Base-by-base conservation (phyloP, 768 basidiomycete species). In the Coprinopsis marcescibilis region DNA sequence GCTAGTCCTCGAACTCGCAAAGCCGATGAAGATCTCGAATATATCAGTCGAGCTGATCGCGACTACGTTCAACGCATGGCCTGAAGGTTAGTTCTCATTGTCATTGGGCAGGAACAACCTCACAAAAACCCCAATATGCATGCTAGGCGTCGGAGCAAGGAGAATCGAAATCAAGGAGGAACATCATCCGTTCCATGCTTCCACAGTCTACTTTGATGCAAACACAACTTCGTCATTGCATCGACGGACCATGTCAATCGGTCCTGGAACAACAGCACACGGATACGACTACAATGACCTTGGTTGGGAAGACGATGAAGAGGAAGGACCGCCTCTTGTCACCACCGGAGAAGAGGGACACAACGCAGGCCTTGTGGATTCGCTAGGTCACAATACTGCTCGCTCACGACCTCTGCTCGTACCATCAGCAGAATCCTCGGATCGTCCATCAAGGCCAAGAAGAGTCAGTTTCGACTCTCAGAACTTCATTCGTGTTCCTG, bases 21-120 rank as follows among this genome's bases (percentile, higher is more conserved):
- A 95, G 60, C 81, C 92, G 0, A 92, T 81, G 44, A 82, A 82
- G 61, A 83, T 99, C 54, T 83, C 85, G 25, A 86, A 82, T 56
- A 93, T 99, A 48, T 83, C 84, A 46, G 71, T 96, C 30, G 80
- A 83, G 60, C 66, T 99, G 17, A 70, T 81, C 36, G 93, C 88
- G 2, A 84, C 72, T 49, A 72, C 83, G 2, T 66, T 72, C 19
- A 86, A 83, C 3, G 76, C 80, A 29, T 96, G 91, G 85, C 82
- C 85, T 2, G 92, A 96, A 75, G 89, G 94, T 92, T 50, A 43
- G 73, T 60, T 11, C 43, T 26, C 25, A 27, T 27, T 36, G 8
- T 32, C 32, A 36, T 45, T 17, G n/a, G 49, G 48, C 47, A 36
- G 42, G 3, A 32, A 15, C 33, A 15, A 20, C 20, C 43, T 30